Evolutionary conservation across 257 asterid genomes (phyloP), one percentile per base, ranked within the genome.

Genomic region (Solanum pimpinellifolium): DNA sequence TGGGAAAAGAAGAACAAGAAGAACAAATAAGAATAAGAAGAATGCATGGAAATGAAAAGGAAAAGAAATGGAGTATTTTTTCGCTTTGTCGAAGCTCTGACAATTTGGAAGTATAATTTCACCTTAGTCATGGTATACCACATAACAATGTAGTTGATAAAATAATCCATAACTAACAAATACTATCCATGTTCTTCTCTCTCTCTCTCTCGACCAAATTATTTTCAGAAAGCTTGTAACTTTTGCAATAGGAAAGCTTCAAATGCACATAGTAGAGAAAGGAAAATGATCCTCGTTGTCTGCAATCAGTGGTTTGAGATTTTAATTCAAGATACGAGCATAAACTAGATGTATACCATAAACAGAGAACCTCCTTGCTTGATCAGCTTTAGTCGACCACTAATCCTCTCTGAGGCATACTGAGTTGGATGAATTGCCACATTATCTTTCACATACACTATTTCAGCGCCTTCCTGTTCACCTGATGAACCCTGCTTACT

Each of bases 371-470:
- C 90, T 69, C 94, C 99, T 90, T 93, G 98, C 92, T 97, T 97
- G 86, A 93, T 90, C 94, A 97, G 91, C 95, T 93, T 97, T 97
- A 97, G 93, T 62, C 99, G 93, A 73, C 99, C 99, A 84, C 99
- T 91, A 86, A 97, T 97, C 91, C 99, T 92, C 92, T 97, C 99
- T 15, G 98, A 91, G 27, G 98, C 98, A 12, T 88, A 93, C 92
- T 97, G 99, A 60, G 98, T 92, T 3, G 99, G 99, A 92, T 97
- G 99, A 92, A 97, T 94, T 33, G 99, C 85, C 91, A 97, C 99
- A 75, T 97, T 95, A 91, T 97, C 99, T 91, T 97, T 97, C 86
- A 90, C 87, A 90, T 90, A 97, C 60, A 97, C 95, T 49, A 93
- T 87, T 88, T 96, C 99, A 4, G 93, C 93, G 68, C 98, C 98